Evolutionary conservation across 257 asterid species (phyloP), one percentile per base, ranked within the genome.

Genomic region (Pogostemon cablin): DNA sequence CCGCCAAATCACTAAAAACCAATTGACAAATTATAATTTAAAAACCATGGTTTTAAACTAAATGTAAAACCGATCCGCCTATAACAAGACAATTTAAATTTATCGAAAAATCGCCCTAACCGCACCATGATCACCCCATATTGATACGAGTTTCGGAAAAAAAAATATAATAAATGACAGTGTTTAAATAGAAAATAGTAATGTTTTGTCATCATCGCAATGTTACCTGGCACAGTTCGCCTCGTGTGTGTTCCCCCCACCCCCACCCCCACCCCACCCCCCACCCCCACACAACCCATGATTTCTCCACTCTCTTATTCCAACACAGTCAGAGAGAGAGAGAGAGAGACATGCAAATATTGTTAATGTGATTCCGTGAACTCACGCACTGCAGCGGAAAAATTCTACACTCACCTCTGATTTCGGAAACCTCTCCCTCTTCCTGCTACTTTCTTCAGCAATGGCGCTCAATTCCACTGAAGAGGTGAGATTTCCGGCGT

Each of bases 381-480:
- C 52, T 44, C 5, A 12, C 35, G 9, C 49, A 41, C 58, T 5
- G 75, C 66, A 7, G 68, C 67, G 9, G 60, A 49, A 17, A 57
- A n/a, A 11, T 35, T 72, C 15, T 59, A 2, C 40, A 55, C 71
- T 38, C 47, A 60, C 63, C 44, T 61, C 72, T 62, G 46, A 67
- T 68, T 61, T 70, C 55, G 8, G 55, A 63, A 6, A 34, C 67
- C 39, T 74, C 72, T 49, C 37, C 17, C 39, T 44, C 40, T 32
- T 34, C 37, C 47, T 39, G 17, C 39, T 39, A 15, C 60, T 61
- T 25, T 41, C 43, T 68, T n/a, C 74, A 41, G 68, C 68, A 63
- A 84, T 84, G 89, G 89, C 85, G 76, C 86, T 82, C 75, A 76
- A 78, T 77, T 79, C 82, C 61, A 57, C 62, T 64, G 85, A 79